A percentile compares a stretch with the other conserved stretches of the same genome.
phyloP scores from a whole-genome alignment of 495 filamentous ascomycete genomes.

The Penicillium ochrochloron region DNA sequence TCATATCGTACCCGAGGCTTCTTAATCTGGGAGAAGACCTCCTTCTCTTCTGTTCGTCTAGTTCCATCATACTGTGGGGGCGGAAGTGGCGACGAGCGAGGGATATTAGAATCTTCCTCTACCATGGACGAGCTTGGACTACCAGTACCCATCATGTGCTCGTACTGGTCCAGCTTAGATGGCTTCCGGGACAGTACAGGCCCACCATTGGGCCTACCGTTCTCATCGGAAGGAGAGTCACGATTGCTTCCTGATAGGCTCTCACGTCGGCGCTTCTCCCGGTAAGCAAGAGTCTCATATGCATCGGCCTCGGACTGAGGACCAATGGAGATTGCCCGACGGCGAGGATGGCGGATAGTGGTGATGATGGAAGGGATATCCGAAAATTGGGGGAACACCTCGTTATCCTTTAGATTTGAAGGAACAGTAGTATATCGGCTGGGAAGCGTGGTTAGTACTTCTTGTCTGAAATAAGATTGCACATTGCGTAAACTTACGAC shows the following conservation, averaged over 20 bases:
- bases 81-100: slow-evolving; percentile 35
- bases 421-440: slow-evolving; percentile 88
- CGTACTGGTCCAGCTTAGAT: slow-evolving; percentile 62
- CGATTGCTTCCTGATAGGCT: slow-evolving; percentile 56
- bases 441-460: neutral
- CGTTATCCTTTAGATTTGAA: slow-evolving; percentile 74
- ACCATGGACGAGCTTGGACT: slow-evolving; percentile 35
- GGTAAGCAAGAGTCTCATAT: slow-evolving; percentile 93
- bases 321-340: slow-evolving; percentile 85
- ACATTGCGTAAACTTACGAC: slow-evolving; percentile 55
- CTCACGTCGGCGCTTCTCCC: slow-evolving; percentile 78
- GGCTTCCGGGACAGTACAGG: slow-evolving; percentile 30
- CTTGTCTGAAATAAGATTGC: neutral
- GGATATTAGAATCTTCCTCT: slow-evolving; percentile 24
- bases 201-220: slow-evolving; percentile 24
- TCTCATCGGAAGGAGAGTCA: slow-evolving; percentile 33
- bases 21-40: slow-evolving; percentile 83
- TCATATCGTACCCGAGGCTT: slow-evolving; percentile 93
- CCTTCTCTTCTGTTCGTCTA: slow-evolving; percentile 63
- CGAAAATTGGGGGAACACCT: slow-evolving; percentile 81
- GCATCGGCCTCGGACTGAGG: slow-evolving; percentile 96
- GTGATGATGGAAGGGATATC: slow-evolving; percentile 80
- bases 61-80: slow-evolving; percentile 39
- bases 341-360: slow-evolving; percentile 77
- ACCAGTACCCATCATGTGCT: slow-evolving; percentile 71